phyloP scores from a whole-genome alignment of 2,329 filamentous ascomycete genomes.

The Ampelomyces quisqualis region DNA sequence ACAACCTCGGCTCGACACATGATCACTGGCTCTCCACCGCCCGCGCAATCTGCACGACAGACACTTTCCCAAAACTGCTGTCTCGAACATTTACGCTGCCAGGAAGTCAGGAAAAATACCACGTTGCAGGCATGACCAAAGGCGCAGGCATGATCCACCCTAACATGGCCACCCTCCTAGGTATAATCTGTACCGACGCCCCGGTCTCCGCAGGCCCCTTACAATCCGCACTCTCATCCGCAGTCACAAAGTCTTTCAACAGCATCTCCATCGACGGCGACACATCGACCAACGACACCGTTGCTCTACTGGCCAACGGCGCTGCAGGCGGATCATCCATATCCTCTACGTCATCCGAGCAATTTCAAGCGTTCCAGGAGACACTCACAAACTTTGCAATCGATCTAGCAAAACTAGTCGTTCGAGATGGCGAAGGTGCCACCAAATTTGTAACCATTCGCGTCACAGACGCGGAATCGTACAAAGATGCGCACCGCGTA shows the following conservation, averaged over 20 bases:
- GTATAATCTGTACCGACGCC: constrained; percentile 88
- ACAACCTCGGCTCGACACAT: constrained; percentile 71
- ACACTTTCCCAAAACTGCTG: constrained; percentile 95
- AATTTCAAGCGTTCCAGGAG: constrained; percentile 69
- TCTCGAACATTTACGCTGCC: constrained; percentile 83
- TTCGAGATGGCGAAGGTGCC: constrained; percentile 93
- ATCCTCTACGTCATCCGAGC: constrained; percentile 54
- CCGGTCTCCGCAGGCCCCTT: constrained; percentile 70
- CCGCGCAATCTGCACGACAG: constrained; percentile 93
- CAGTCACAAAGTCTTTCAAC: constrained; percentile 88
- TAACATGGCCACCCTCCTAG: constrained; percentile 95
- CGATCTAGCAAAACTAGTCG: constrained; percentile 86
- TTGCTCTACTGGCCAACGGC: constrained; percentile 93
- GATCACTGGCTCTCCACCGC: constrained; percentile 84
- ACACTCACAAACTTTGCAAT: constrained; percentile 76
- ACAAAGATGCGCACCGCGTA: constrained; percentile 72
- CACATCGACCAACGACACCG: constrained; percentile 95
- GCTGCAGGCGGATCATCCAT: constrained; percentile 74
- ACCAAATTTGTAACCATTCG: constrained; percentile 97
- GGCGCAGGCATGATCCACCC: constrained; percentile 99
- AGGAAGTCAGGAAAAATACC: constrained; percentile 75
- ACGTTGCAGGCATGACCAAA: constrained; percentile 93
- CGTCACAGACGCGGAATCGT: constrained; percentile 70
- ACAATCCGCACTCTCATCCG: constrained; percentile 67
- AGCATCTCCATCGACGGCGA: constrained; percentile 96